These are phyloP conservation scores for Botrytis tulipae DNA, from an alignment of 2,329 filamentous ascomycete species.

Conservation along the genomic window DNA sequence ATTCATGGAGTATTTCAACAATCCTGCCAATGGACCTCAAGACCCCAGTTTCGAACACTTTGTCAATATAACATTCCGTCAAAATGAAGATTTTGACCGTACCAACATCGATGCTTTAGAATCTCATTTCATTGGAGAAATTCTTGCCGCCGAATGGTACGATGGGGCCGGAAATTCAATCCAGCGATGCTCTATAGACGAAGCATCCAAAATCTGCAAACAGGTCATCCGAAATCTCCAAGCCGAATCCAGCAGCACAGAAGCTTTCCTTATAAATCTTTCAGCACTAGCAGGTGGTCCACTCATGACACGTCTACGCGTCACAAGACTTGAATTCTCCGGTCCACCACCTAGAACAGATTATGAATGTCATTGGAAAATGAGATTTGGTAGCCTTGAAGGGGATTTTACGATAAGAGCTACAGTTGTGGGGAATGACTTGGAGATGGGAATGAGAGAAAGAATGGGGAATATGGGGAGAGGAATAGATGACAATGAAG, in stretches of 20 bases:
- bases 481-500: constrained; percentile 28
- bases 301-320: constrained; percentile 47
- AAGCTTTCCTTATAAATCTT: constrained; percentile 59
- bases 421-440: constrained; percentile 39
- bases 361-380: constrained; percentile 56
- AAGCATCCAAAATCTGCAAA: constrained; percentile 54
- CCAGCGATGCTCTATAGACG: constrained; percentile 48
- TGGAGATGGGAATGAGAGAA: constrained; percentile 31
- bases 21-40: constrained; percentile 23
- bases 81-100: constrained; percentile 37
- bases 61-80: constrained; percentile 36
- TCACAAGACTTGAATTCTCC: constrained; percentile 46
- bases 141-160: constrained; percentile 52
- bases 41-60: constrained; percentile 31
- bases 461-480: background rate
- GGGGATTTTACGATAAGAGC: constrained; percentile 54
- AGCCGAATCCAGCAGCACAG: constrained; percentile 49
- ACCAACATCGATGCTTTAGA: constrained; percentile 60
- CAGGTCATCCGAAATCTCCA: constrained; percentile 54
- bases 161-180: constrained; percentile 47
- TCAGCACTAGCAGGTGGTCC: constrained; percentile 56
- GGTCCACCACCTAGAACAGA: constrained; percentile 41
- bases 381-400: constrained; percentile 52
- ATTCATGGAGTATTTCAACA: constrained; percentile 36
- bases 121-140: constrained; percentile 51